A percentile compares a stretch with the other conserved stretches of the same genome.
Conservation (phyloP, 495 filamentous ascomycete genomes). For the Baudoinia panamericana region DNA sequence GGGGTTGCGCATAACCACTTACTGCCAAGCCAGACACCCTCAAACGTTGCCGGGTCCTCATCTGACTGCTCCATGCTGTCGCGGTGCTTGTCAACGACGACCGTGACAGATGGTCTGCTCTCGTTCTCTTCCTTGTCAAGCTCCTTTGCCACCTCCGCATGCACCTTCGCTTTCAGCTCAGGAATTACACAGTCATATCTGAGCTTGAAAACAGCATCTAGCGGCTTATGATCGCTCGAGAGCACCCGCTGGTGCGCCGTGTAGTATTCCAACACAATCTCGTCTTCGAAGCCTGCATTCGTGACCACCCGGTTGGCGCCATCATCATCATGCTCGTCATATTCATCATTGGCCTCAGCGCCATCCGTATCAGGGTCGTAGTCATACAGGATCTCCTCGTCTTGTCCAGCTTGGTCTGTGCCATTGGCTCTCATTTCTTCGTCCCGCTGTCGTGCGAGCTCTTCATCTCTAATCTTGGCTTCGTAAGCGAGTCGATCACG, state of each 20-base stretch:
- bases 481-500: conserved; percentile 59
- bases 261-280: conserved; percentile 61
- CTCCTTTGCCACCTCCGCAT: conserved; percentile 76
- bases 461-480: conserved; percentile 47
- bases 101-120: conserved; percentile 65
- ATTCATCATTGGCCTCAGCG: conserved; percentile 39
- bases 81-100: conserved; percentile 57
- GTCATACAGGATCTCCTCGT: conserved; percentile 78
- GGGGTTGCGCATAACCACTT: no score
- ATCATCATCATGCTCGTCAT: conserved; percentile 48
- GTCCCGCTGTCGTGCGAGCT: conserved; percentile 56
- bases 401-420: conserved; percentile 53
- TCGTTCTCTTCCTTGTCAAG: conserved; percentile 91
- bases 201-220: conserved; percentile 66
- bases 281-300: conserved; percentile 46
- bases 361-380: conserved; percentile 75
- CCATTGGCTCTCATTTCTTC: conserved; percentile 74
- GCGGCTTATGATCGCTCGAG: conserved; percentile 92
- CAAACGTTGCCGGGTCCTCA: conserved; percentile 21
- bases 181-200: conserved; percentile 75
- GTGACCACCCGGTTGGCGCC: conserved; percentile 35
- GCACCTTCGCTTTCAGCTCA: conserved; percentile 65
- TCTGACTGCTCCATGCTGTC: conserved; percentile 22
- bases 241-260: conserved; percentile 74
- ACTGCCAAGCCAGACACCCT: conserved; percentile 68